phyloP scores from a whole-genome alignment of 2,329 filamentous ascomycete genomes.

The Fusarium albosuccineum region DNA sequence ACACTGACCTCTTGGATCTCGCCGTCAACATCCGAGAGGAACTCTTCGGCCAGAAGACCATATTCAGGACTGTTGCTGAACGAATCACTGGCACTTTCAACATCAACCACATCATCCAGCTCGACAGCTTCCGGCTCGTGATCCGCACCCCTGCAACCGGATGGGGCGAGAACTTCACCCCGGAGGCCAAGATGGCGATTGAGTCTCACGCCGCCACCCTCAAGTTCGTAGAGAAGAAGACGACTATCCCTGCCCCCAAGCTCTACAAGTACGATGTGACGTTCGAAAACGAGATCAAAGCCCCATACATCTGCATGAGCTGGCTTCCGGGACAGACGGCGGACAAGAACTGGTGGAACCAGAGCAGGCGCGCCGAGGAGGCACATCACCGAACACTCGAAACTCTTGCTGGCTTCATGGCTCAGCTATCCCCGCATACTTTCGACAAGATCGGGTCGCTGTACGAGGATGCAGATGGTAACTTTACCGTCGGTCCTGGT shows the following conservation, averaged over 20 bases:
- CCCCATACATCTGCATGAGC: constrained; percentile 16
- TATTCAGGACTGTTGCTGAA: neutral
- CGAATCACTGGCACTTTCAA: neutral
- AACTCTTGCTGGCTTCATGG: neutral
- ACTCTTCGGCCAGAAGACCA: neutral
- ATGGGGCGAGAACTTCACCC: neutral
- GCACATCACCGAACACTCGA: neutral
- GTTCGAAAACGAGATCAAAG: constrained; percentile 11
- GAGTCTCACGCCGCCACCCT: constrained; percentile 15
- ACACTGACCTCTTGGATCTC: neutral
- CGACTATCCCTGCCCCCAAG: constrained; percentile 2
- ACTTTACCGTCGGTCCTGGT: neutral
- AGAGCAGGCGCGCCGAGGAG: neutral
- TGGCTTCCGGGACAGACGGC: constrained; percentile 1
- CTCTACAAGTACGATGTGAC: constrained; percentile 4
- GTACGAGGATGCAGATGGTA: neutral
- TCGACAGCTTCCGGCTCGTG: constrained; percentile 8
- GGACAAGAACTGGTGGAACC: constrained; percentile 2
- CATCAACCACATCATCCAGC: constrained; percentile 1
- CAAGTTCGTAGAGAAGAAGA: constrained; percentile 5
- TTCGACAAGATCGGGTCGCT: neutral
- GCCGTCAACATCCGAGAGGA: neutral
- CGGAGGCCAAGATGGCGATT: neutral
- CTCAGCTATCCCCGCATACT: neutral
- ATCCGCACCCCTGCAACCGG: constrained; percentile 13